Evolutionary conservation across 2,329 filamentous ascomycete species (phyloP).

Genomic region (Zasmidium cellare): DNA sequence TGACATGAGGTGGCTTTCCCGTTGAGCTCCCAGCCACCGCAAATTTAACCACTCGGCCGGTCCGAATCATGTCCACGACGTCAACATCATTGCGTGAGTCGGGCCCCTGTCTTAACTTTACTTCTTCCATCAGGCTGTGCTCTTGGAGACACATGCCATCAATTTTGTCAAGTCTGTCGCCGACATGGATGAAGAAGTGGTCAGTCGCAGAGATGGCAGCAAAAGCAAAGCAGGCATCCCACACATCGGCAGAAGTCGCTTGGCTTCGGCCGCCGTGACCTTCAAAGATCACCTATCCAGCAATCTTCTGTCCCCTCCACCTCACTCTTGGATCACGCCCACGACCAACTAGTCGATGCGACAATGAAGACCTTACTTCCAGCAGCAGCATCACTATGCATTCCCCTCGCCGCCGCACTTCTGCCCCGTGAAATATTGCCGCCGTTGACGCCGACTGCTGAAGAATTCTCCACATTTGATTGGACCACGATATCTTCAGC

Average conservation of each 20-base stretch:
- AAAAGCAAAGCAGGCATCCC: not conserved
- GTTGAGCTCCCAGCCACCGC: not conserved
- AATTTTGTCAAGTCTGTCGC: no score
- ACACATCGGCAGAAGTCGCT: not conserved
- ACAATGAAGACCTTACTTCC: not conserved
- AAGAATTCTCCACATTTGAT: constrained; percentile 10
- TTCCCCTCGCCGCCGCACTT: not conserved
- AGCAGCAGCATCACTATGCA: not conserved
- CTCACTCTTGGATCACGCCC: no score
- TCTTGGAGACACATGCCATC: no score
- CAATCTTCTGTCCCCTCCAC: not conserved
- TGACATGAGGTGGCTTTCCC: not conserved
- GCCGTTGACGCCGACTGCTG: not conserved
- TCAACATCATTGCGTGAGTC: not conserved
- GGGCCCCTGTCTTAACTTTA: not conserved
- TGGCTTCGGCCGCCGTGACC: not conserved
- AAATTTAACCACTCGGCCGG: not conserved
- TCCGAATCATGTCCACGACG: not conserved
- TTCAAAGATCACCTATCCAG: not conserved
- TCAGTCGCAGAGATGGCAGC: not conserved
- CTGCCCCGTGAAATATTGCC: not conserved
- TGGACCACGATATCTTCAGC: constrained; percentile 16
- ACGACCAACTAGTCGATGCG: no score
- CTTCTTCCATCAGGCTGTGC: not conserved
- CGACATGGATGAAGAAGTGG: no score